phyloP scores from a whole-genome alignment of 441 rosid species.

The Brassica balearica region DNA sequence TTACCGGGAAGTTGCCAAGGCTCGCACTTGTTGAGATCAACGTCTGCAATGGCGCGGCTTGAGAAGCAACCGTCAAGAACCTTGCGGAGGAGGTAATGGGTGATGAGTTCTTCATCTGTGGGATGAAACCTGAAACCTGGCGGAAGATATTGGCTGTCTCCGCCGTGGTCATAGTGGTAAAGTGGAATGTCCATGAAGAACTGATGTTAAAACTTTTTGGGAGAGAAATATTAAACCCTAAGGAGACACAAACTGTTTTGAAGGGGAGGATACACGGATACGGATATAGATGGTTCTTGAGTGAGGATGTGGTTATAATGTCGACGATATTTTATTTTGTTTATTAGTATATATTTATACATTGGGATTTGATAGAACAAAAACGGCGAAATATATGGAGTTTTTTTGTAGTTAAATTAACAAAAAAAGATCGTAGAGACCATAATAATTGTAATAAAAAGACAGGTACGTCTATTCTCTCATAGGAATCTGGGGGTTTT shows the following conservation, averaged over 20 bases:
- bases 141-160: conserved; percentile 66
- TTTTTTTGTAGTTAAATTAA: conserved; percentile 21
- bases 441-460: conserved; percentile 35
- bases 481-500: conserved; percentile 52
- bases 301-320: conserved; percentile 27
- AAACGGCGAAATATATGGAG: conserved; percentile 46
- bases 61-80: conserved; percentile 80
- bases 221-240: conserved; percentile 3
- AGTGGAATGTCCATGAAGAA: conserved; percentile 41
- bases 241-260: conserved; percentile 14
- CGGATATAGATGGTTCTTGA: conserved; percentile 45
- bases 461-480: conserved; percentile 46
- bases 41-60: conserved; percentile 88
- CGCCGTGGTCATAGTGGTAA: conserved; percentile 51
- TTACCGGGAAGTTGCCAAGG: conserved; percentile 99
- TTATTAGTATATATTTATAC: not conserved
- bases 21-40: conserved; percentile 94
- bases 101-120: conserved; percentile 92
- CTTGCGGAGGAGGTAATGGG: conserved; percentile 85
- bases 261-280: conserved; percentile 17
- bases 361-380: conserved; percentile 62
- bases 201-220: not conserved
- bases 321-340: conserved; percentile 14
- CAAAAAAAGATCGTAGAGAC: conserved; percentile 27
- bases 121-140: conserved; percentile 97